Percentiles rank a stretch among this genome's conserved stretches.
Evolutionary conservation across 306 rosid genomes (phyloP).

Genomic region (Fragaria nilgerrensis): DNA sequence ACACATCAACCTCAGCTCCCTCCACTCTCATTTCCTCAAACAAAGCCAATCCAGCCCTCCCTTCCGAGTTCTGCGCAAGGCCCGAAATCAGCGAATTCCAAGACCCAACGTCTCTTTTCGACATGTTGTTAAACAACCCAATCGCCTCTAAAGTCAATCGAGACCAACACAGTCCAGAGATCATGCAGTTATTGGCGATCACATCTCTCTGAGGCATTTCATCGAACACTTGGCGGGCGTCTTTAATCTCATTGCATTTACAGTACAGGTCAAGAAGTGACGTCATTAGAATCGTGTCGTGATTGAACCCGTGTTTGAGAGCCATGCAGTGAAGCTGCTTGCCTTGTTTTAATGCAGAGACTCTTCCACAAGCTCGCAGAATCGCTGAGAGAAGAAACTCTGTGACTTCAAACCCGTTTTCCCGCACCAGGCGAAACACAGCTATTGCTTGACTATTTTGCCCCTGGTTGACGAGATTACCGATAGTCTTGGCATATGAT

Average conservation of each 20-base stretch:
- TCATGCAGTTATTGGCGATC: constrained; percentile 29
- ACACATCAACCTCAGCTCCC: constrained; percentile 26
- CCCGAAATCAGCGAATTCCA: constrained; percentile 39
- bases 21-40: constrained; percentile 30
- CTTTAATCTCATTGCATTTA: constrained; percentile 19
- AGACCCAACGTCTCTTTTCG: constrained; percentile 23
- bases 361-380: constrained; percentile 25
- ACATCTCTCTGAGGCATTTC: constrained; percentile 38
- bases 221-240: constrained; percentile 26
- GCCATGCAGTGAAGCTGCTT: constrained; percentile 30
- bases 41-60: constrained; percentile 24
- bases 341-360: constrained; percentile 24
- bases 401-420: constrained; percentile 18
- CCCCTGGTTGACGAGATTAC: constrained; percentile 13
- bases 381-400: constrained; percentile 34
- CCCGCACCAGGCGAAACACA: constrained; percentile 17
- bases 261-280: constrained; percentile 29
- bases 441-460: constrained; percentile 22
- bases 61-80: constrained; percentile 20
- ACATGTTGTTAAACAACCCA: constrained; percentile 23
- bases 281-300: constrained; percentile 27
- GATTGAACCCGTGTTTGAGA: constrained; percentile 19
- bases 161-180: constrained; percentile 30
- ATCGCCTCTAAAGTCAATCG: constrained; percentile 18
- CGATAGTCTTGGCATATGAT: constrained; percentile 15